phyloP scores from a whole-genome alignment of 129 eudicot genomes.

The Flaveria brownii region DNA sequence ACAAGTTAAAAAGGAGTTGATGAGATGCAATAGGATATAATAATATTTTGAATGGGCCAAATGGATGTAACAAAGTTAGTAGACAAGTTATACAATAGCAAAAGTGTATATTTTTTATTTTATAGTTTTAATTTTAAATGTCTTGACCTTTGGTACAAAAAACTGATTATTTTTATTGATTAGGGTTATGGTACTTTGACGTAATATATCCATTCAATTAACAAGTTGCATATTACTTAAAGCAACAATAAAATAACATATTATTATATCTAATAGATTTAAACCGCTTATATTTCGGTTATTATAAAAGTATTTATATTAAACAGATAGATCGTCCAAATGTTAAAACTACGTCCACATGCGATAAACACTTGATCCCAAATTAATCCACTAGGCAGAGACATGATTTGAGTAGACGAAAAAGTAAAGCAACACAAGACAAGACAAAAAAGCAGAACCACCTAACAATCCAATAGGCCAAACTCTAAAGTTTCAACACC shows the following conservation, averaged over 20 bases:
- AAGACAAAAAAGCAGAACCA: conserved; percentile 35
- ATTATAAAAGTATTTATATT: neutral
- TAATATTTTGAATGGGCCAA: too few relatives aligned
- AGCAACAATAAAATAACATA: neutral
- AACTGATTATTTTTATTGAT: too few relatives aligned
- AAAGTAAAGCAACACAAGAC: conserved; percentile 19
- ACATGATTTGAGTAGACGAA: conserved; percentile 27
- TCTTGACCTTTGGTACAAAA: neutral
- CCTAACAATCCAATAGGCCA: conserved; percentile 14
- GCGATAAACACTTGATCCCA: conserved; percentile 25
- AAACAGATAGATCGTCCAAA: neutral
- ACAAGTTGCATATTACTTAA: neutral
- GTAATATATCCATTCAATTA: neutral
- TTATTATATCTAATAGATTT: neutral
- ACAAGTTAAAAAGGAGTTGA: too few relatives aligned
- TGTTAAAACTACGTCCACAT: conserved; percentile 11
- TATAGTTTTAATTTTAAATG: too few relatives aligned
- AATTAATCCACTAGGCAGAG: conserved; percentile 17
- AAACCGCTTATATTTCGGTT: neutral
- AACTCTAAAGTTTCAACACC: conserved; percentile 12
- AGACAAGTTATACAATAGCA: too few relatives aligned
- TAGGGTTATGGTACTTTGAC: too few relatives aligned
- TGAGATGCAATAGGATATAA: too few relatives aligned
- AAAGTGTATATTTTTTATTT: too few relatives aligned
- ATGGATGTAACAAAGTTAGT: too few relatives aligned